Base-by-base conservation (phyloP, 2,329 filamentous ascomycete genomes). In the Lasiodiplodia hormozganensis region DNA sequence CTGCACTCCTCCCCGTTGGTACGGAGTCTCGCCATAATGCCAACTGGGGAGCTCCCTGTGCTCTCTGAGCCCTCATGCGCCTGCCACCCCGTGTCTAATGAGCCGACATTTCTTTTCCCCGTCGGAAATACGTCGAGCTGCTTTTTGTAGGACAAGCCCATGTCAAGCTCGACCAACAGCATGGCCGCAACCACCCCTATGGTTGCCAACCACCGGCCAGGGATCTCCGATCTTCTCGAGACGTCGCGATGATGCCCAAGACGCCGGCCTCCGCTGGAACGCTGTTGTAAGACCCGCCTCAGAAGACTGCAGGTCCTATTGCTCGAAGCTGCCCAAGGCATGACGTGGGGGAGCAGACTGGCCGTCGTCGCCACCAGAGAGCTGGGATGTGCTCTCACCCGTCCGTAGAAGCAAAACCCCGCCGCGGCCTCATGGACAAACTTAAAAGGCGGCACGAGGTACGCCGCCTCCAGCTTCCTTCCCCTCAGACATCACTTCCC, bases 241-340 rank as follows among this genome's bases (percentile, higher is more conserved):
- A 58, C 65, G 53, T 54, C 43, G 54, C 65, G 65, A 67, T 67
- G 65, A 14, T 67, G 65, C 65, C 65, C 65, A 67, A 67, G 47
- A 67, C 56, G 40, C 53, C 23, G 65, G 25, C 40, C 31, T 11
- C 36, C 28, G 65, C 52, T 60, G 65, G 65, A 54, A 60, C 58
- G 54, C 65, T 67, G 65, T 54, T 67, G 65, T 67, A 60, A 60
- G 65, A 67, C 65, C 65, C 60, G 43, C n/a, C 28, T 64, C 47
- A 64, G 60, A 64, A 52, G 47, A 64, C 47, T 64, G 60, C 60
- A 38, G 60, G 18, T 49, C 60, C 60, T 64, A 52, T 64, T 64
- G 60, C 60, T 64, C 47, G 47, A 38, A 64, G 60, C 60, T 64
- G 65, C 65, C 65, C 53, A 67, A 67, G 53, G 23, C 53, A 67